Base-by-base conservation (phyloP, 768 basidiomycete species). In the Chalciporus pseudorubinellus region DNA sequence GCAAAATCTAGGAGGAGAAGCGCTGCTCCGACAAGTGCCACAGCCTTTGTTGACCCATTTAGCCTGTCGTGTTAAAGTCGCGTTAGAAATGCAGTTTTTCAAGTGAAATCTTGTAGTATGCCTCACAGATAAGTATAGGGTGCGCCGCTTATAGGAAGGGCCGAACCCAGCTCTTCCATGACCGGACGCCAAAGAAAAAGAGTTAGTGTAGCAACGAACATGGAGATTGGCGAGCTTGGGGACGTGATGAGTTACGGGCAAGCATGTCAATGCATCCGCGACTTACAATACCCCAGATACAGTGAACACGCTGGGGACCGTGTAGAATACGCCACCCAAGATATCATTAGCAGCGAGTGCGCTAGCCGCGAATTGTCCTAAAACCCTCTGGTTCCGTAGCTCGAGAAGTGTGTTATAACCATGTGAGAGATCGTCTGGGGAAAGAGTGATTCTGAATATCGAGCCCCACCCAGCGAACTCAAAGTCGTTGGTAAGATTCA, bases 391-490 rank as follows among this genome's bases (percentile, higher is more conserved):
- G n/a, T 67, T 61, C 18, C 60, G 63, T 13, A 71, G 45, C 42
- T 55, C 46, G 64, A 61, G 16, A 72, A 70, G 31, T 56, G 65
- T 40, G 50, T 63, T 26, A 59, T 66, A 29, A 61, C 83, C 44
- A 46, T 64, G 51, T 3, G 58, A 48, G 40, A 71, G 58, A 41
- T 86, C 80, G 4, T 77, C 72, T 1, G 49, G 53, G 1, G 70
- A 65, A 11, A 89, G 72, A 18, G 72, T 71, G 1, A 87, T 57
- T 50, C 73, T 71, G 6, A 68, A 66, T 16, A 81, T 62, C 6
- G 79, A 75, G 2, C 85, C 85, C 84, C 85, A 87, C 4, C 85
- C 86, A 1, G 87, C 80, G 57, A 89, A 89, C 58, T 87, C 84
- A 53, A 86, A 85, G 34, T 81, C 76, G 59, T 81, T 79, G 13